Evolutionary conservation across 106 monocot species (phyloP).

Genomic region (Dendrobium officinale): DNA sequence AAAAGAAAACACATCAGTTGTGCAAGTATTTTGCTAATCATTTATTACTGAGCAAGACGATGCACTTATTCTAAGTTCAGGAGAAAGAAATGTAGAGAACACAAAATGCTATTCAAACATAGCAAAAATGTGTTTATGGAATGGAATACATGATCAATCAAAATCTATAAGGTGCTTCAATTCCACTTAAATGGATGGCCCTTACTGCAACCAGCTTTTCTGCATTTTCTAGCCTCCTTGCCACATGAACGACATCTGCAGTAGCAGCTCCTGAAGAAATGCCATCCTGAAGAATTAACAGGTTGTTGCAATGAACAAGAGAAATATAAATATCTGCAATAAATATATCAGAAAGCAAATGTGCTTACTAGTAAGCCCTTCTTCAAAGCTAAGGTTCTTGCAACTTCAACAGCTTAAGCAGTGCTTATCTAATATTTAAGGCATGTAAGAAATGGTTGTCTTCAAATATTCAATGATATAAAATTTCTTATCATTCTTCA

Average conservation of each 20-base stretch:
- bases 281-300: constrained; percentile 54
- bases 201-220: constrained; percentile 82
- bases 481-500: neutral
- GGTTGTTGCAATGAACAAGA: neutral
- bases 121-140: no score
- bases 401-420: constrained; percentile 87
- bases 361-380: constrained; percentile 79
- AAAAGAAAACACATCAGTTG: no score
- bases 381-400: constrained; percentile 71
- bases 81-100: no score
- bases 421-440: constrained; percentile 55
- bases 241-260: constrained; percentile 77
- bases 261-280: constrained; percentile 95
- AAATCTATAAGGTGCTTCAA: no score
- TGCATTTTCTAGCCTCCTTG: constrained; percentile 87
- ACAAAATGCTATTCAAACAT: no score
- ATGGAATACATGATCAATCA: no score
- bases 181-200: neutral
- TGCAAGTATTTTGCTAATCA: no score
- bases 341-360: neutral
- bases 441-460: neutral
- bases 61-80: no score
- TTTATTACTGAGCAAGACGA: no score
- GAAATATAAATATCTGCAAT: neutral
- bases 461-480: neutral